Conservation (phyloP, 495 filamentous ascomycete species). For the Neurospora sp. region DNA sequence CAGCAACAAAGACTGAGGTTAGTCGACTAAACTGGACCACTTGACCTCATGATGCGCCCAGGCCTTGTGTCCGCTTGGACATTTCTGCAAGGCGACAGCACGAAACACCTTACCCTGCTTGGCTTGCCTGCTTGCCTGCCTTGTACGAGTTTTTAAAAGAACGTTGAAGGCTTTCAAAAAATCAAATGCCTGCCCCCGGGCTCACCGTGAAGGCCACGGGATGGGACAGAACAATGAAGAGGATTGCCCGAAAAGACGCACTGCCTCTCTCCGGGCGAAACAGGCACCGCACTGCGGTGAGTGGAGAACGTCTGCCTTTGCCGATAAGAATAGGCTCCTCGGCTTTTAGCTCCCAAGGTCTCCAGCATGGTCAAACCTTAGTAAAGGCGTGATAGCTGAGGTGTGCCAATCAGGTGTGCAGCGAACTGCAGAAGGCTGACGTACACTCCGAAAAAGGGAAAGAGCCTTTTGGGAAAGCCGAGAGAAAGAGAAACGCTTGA, state of each 20-base stretch:
- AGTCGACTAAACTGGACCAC: background rate
- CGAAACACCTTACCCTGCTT: background rate
- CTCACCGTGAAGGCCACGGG: background rate
- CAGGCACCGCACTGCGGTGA: background rate
- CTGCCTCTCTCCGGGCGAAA: background rate
- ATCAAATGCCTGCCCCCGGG: background rate
- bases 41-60: background rate
- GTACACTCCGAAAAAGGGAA: slow-evolving; percentile 9
- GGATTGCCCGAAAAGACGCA: background rate
- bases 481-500: background rate
- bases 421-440: slow-evolving; percentile 22
- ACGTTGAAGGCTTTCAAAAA: background rate
- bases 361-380: background rate
- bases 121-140: background rate
- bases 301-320: background rate
- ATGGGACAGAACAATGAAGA: background rate
- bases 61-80: background rate
- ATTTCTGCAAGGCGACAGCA: background rate
- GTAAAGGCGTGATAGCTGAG: slow-evolving; percentile 4
- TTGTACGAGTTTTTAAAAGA: background rate
- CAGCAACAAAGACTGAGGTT: background rate
- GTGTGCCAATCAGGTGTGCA: slow-evolving; percentile 18
- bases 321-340: background rate
- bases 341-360: background rate
- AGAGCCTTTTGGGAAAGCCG: slow-evolving; percentile 5